These are phyloP conservation scores for Fonticula alba DNA, from an alignment of 78 protist genomes.

Conservation along the genomic window DNA sequence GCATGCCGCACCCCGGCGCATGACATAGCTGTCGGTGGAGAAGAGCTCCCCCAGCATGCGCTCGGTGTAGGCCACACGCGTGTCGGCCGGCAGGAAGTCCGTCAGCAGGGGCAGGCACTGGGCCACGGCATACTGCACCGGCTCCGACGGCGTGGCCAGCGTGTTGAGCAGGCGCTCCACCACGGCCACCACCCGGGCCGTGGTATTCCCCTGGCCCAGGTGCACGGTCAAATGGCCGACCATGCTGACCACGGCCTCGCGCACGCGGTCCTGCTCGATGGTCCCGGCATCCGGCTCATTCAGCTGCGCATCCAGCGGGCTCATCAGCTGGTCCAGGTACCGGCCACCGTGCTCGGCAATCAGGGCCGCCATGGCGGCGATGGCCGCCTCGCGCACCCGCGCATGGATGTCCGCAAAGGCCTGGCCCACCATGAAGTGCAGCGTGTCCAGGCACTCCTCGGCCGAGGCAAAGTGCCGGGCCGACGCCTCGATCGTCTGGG, in stretches of 20 bases:
- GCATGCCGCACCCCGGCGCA: conserved; percentile 22
- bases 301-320: neutral
- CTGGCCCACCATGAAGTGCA: neutral
- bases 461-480: neutral
- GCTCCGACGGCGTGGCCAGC: conserved; percentile 37
- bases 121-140: conserved; percentile 38
- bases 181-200: neutral
- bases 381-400: neutral
- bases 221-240: conserved; percentile 4
- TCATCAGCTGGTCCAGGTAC: neutral
- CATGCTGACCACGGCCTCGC: conserved; percentile 3
- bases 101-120: conserved; percentile 10
- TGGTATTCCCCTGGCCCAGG: neutral
- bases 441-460: neutral
- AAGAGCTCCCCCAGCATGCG: neutral
- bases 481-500: neutral
- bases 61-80: neutral
- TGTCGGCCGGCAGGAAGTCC: neutral
- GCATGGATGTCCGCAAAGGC: neutral
- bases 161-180: conserved; percentile 8
- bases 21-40: neutral
- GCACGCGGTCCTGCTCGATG: conserved; percentile 5
- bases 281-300: neutral
- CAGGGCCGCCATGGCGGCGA: neutral
- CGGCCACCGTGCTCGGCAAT: neutral